Base-by-base conservation (phyloP, 805 yeast species). In the Suhomyces xylopsoci region DNA sequence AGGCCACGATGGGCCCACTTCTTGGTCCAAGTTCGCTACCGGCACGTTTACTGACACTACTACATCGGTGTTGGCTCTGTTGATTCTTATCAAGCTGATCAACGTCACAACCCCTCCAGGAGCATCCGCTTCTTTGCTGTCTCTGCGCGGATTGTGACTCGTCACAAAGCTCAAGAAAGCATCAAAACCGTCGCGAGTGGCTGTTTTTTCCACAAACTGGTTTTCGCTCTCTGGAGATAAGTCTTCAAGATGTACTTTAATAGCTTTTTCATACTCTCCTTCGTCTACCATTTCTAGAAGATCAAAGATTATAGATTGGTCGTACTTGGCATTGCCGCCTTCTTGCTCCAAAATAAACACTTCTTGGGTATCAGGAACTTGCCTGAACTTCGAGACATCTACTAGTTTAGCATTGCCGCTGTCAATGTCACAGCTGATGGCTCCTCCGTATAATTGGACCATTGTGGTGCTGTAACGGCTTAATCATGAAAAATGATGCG, bases 281-380 rank as follows among this genome's bases (percentile, higher is more conserved):
- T 67, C 71, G 0, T 69, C 73, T 0, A 82, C 81, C 24, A 69
- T 60, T 58, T 87, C 89, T 56, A 87, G 66, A 14, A 87, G 65
- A 55, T 87, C 94, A 17, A 87, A 62, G n/a, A 87, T 83, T 8
- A 87, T 64, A 15, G 87, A 80, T 57, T 79, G 83, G 50, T 84
- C 81, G 46, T 76, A 62, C 48, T 56, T 60, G 47, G 62, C 52
- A 24, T 55, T 46, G 20, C 58, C 59, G 9, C 69, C 12, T 69
- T 57, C 10, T 72, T 62, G 55, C 45, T 73, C 73, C n/a, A 71
- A 45, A 15, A 92, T 82, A 66, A 81, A 94, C 24, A 93, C 97
- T 66, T 93, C 99, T 65, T 94, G 98, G 1, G 91, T 84, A 62
- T 94, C 97, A 0, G 99, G 98, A 3, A 94, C 82, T 55, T 89